Conservation (phyloP, 1,284 basidiomycete species). For the Hymenochaete sp. region DNA sequence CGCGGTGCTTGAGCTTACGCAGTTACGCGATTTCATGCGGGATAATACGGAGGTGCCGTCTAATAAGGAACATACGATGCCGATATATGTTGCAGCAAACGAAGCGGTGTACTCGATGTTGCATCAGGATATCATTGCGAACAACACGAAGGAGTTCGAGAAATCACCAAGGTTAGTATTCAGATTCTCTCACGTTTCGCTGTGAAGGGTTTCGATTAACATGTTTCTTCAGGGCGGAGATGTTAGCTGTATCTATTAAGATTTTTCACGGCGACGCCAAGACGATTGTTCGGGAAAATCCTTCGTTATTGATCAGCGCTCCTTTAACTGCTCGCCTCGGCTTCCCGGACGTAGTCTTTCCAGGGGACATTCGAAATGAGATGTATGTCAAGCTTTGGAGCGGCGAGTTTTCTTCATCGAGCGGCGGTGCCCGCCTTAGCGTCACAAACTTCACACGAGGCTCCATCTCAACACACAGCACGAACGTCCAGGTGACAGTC, state of each 20-base stretch:
- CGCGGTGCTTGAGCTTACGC: slow-evolving; percentile 81
- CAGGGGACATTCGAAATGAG: slow-evolving; percentile 87
- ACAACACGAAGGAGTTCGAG: slow-evolving; percentile 73
- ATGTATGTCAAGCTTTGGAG: slow-evolving; percentile 93
- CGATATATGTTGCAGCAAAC: slow-evolving; percentile 78
- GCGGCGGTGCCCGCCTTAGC: slow-evolving; percentile 47
- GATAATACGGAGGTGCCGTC: slow-evolving; percentile 55
- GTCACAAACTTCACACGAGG: slow-evolving; percentile 54
- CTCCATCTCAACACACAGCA: slow-evolving; percentile 42
- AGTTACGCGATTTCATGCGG: slow-evolving; percentile 58
- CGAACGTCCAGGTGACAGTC: slow-evolving; percentile 84
- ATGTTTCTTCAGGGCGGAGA: slow-evolving; percentile 56
- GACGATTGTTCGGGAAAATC: slow-evolving; percentile 77
- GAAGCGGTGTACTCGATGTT: slow-evolving; percentile 87
- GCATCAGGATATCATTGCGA: slow-evolving; percentile 89
- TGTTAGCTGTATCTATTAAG: slow-evolving; percentile 83
- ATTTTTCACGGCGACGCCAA: slow-evolving; percentile 77
- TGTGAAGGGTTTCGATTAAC: slow-evolving; percentile 1
- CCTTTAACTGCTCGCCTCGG: slow-evolving; percentile 85
- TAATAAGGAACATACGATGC: slow-evolving; percentile 76
- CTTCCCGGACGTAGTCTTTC: slow-evolving; percentile 95
- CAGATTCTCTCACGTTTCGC: background rate
- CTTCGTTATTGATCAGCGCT: slow-evolving; percentile 76
- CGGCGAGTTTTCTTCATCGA: slow-evolving; percentile 65
- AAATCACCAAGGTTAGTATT: slow-evolving; percentile 66